phyloP scores from a whole-genome alignment of 1,284 basidiomycete genomes.

The Ganoderma sinense region DNA sequence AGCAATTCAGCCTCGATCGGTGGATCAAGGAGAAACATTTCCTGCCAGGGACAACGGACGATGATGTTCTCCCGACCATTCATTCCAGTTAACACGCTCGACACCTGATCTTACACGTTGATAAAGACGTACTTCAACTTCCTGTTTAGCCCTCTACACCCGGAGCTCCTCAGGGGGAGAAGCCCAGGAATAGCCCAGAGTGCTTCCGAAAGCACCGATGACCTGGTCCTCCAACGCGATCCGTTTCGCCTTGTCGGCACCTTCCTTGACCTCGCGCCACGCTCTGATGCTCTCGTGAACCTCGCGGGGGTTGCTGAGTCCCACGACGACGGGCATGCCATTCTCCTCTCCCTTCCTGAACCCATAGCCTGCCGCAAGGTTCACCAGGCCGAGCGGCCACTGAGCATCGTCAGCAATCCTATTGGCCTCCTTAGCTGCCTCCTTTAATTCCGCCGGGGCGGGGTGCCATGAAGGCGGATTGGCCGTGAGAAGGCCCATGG shows the following conservation, averaged over 20 bases:
- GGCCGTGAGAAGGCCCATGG: constrained; percentile 89
- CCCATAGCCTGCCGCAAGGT: constrained; percentile 80
- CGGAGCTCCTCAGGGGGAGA: constrained; percentile 47
- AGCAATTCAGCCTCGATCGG: neutral
- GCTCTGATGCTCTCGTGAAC: constrained; percentile 77
- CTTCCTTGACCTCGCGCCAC: constrained; percentile 67
- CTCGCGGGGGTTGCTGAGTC: constrained; percentile 74
- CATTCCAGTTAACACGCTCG: constrained; percentile 1
- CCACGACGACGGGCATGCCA: constrained; percentile 77
- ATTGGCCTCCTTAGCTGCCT: constrained; percentile 49
- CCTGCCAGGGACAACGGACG: neutral
- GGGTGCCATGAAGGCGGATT: constrained; percentile 88
- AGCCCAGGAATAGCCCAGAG: constrained; percentile 54
- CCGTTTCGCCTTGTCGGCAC: constrained; percentile 48
- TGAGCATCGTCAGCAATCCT: constrained; percentile 35
- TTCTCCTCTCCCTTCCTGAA: constrained; percentile 56
- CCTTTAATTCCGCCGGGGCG: constrained; percentile 61
- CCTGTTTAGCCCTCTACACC: neutral
- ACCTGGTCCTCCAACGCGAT: constrained; percentile 57
- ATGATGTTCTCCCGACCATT: neutral
- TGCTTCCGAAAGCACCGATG: constrained; percentile 49
- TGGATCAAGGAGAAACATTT: neutral
- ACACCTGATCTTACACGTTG: neutral
- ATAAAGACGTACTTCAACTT: neutral
- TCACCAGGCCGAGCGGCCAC: constrained; percentile 62